Evolutionary conservation across 75 land plant species (phyloP), one percentile per base, ranked within the genome.

Genomic region (Selaginella tamariscina): DNA sequence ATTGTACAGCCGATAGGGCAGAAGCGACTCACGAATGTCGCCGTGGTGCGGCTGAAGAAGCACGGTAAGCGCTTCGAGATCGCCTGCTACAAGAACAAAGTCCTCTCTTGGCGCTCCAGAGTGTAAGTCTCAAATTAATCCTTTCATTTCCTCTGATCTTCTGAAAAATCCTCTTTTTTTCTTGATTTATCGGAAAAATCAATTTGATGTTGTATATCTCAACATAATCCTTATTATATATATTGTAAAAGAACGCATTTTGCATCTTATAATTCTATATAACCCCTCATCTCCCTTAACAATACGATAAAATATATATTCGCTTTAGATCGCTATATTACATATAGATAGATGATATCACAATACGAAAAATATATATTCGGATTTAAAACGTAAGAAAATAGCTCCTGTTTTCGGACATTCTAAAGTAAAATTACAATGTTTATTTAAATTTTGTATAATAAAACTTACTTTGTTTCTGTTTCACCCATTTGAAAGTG

Each of bases 61-160:
- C 82, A 74, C 13, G 98, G 96, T 1, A 73, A 71, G 30, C 88
- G 96, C 23, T 87, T 87, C 72, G 98, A 94, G 73, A 87, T 94
- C 30, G 96, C 98, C 11, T 89, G 96, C 76, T 94, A 82, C 80
- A 94, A 94, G 79, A 94, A 94, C 82, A 89, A 89, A 67, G 98
- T 85, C 73, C 85, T 89, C 32, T 94, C 98, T 2, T 94, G 98
- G 96, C 91, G 98, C 28, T 80, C 96, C 9, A 74, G 84, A 69
- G 96, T 94, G 98, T 94, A 89, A 68, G 82, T 20, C 11, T n/a
- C 2, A 30, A 32, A 26, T 65, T 24, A 55, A 15, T 64, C 54
- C 22, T 65, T 32, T 64, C 60, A 0, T 70, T 21, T 29, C 11
- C 24, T 56, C 28, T 18, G 31, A 32, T 56, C 65, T 26, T 2